phyloP scores from a whole-genome alignment of 2,329 filamentous ascomycete genomes.

The Uncinocarpus reesii region DNA sequence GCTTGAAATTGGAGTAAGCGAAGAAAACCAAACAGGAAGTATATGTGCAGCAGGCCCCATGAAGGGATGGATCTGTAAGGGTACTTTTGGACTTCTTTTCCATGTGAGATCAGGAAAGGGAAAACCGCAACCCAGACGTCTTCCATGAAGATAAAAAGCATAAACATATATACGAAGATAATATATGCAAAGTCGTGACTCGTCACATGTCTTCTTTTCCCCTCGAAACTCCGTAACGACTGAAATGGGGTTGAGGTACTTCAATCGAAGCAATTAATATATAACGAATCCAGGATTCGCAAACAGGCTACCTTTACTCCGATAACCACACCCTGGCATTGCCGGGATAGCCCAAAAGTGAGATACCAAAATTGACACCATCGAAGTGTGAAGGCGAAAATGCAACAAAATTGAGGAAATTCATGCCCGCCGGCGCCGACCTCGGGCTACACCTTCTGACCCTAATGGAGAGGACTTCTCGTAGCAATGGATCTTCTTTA shows the following conservation, averaged over 20 bases:
- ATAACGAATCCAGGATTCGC: not conserved
- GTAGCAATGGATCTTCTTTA: slow-evolving; percentile 70
- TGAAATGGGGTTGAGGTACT: not conserved
- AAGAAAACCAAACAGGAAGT: slow-evolving; percentile 1
- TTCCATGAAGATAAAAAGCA: slow-evolving; percentile 2
- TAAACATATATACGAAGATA: slow-evolving; percentile 9
- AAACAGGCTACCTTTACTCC: slow-evolving; percentile 1
- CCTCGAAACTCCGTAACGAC: slow-evolving; percentile 11
- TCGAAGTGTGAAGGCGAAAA: not conserved
- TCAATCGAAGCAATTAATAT: not conserved
- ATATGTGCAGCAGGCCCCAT: not conserved
- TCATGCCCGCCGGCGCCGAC: slow-evolving; percentile 55
- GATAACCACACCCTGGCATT: not conserved
- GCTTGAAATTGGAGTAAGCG: not conserved
- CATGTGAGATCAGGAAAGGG: not conserved
- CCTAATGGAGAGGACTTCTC: slow-evolving; percentile 79
- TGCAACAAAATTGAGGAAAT: not conserved
- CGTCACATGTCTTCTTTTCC: slow-evolving; percentile 9
- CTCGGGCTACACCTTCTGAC: slow-evolving; percentile 71
- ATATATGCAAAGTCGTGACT: slow-evolving; percentile 12
- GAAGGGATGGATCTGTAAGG: too few relatives aligned
- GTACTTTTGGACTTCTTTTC: not conserved
- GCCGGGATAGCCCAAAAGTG: not conserved
- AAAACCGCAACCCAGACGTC: not conserved
- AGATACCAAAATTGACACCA: not conserved